Evolutionary conservation across 257 asterid species (phyloP), one percentile per base, ranked within the genome.

Genomic region (Rhazya stricta): DNA sequence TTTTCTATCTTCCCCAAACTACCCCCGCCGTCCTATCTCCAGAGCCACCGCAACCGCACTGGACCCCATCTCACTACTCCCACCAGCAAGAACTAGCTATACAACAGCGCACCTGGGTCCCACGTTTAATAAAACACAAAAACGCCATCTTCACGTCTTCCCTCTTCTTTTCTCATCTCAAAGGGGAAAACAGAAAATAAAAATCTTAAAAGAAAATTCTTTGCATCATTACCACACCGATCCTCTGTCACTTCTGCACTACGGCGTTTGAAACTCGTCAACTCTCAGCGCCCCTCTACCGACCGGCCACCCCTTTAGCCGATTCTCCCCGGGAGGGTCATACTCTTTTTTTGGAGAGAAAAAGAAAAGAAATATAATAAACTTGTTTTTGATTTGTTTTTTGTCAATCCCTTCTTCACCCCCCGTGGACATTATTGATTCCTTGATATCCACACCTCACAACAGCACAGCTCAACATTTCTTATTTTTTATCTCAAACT

Each of bases 191-290:
- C 15, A 1, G 18, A 57, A 19, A 29, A 9, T 8, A 11, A 21
- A n/a, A n/a, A n/a, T n/a, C n/a, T n/a, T n/a, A n/a, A n/a, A 60
- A 70, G 25, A 23, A 43, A 69, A 8, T 69, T 19, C 2, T 8
- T 66, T 37, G 29, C 71, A 72, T 81, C 69, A 54, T 66, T 77
- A 74, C 58, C 72, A 23, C 78, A 74, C 78, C 65, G 73, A 79
- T 71, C 89, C 89, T 72, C 69, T 78, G 79, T 80, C 82, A 76
- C 91, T 86, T 87, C 75, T 74, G 81, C 78, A 80, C 75, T 81
- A 83, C 85, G 86, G 86, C 80, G 79, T 79, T 85, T n/a, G n/a
- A 85, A 83, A 86, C 78, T 82, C 80, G n/a, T 80, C 88, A 54
- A 75, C 75, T 45, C 69, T 19, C 21, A 7, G 68, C 29, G 53